Evolutionary conservation across 2,329 filamentous ascomycete genomes (phyloP).

Genomic region (Thielaviopsis euricoi): DNA sequence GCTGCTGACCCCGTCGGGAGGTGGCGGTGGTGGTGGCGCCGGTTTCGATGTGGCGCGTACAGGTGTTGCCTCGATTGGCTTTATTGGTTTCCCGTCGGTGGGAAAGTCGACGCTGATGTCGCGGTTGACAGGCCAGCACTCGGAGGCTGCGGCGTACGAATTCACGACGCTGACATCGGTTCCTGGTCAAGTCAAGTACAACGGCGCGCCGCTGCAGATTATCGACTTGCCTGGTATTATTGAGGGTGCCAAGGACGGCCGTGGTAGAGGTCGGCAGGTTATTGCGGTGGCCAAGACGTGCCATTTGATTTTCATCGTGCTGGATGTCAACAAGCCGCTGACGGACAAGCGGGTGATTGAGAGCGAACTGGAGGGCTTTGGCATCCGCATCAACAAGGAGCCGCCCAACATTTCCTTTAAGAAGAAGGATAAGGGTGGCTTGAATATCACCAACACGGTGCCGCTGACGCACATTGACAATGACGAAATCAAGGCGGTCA

Average conservation of each 20-base stretch:
- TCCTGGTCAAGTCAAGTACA: constrained; percentile 88
- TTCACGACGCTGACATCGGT: constrained; percentile 98
- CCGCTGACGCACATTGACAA: constrained; percentile 83
- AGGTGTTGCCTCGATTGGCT: constrained; percentile 90
- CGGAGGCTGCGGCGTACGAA: constrained; percentile 92
- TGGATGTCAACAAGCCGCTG: constrained; percentile 96
- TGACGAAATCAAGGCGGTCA: constrained; percentile 94
- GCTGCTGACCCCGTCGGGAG: constrained; percentile 69
- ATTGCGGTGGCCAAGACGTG: constrained; percentile 98
- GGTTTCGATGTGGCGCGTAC: constrained; percentile 97
- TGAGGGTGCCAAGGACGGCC: constrained; percentile 93
- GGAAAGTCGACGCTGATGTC: constrained; percentile 98
- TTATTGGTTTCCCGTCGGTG: constrained; percentile 96
- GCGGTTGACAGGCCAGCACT: constrained; percentile 85
- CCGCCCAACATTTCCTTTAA: constrained; percentile 98
- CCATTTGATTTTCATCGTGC: constrained; percentile 94
- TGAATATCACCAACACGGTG: constrained; percentile 90
- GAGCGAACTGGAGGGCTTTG: constrained; percentile 87
- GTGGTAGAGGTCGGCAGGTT: constrained; percentile 92
- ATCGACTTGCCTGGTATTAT: constrained; percentile 98
- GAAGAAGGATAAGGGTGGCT: constrained; percentile 97
- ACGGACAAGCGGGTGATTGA: constrained; percentile 96
- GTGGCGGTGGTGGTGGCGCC: constrained; percentile 68
- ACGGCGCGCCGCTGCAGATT: constrained; percentile 94
- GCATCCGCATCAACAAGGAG: constrained; percentile 91